A percentile compares a stretch with the other conserved stretches of the same genome.
These are phyloP conservation scores for Metarhizium rileyi DNA, from an alignment of 2,329 filamentous ascomycete genomes.

Conservation along the genomic window DNA sequence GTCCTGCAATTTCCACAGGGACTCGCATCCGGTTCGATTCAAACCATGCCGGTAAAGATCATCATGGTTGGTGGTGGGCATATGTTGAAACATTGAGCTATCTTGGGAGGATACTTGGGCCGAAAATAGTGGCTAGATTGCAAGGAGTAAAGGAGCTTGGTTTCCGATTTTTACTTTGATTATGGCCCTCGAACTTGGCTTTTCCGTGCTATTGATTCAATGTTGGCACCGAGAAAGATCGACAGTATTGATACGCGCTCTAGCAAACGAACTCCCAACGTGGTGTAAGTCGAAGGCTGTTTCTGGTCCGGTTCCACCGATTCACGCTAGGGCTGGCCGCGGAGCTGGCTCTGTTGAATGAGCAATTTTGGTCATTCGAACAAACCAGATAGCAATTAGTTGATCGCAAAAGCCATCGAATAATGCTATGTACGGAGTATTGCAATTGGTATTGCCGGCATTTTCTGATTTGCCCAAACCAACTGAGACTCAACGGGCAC, in stretches of 20 bases:
- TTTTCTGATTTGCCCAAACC: too few species aligned
- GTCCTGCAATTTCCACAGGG: constrained; percentile 3
- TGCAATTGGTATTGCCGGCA: not conserved
- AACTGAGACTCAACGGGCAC: too few species aligned
- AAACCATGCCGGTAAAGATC: not conserved
- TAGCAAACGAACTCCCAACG: not conserved
- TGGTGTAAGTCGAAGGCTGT: not conserved
- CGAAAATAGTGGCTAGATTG: too few species aligned
- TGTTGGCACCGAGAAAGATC: not conserved
- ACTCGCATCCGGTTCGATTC: not conserved
- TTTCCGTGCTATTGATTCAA: not conserved
- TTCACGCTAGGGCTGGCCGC: not conserved
- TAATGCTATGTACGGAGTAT: not conserved
- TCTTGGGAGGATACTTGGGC: too few species aligned
- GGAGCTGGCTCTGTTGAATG: not conserved
- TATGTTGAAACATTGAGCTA: not conserved
- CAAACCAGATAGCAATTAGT: not conserved
- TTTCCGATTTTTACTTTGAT: not conserved
- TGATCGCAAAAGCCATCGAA: not conserved
- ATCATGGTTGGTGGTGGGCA: not conserved
- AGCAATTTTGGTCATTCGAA: not conserved
- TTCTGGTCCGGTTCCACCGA: not conserved
- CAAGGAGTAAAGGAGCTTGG: not conserved
- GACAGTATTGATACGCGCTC: not conserved
- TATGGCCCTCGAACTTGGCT: not conserved